Conservation (phyloP, 2,329 filamentous ascomycete species). For the Cyphellophora europaea region DNA sequence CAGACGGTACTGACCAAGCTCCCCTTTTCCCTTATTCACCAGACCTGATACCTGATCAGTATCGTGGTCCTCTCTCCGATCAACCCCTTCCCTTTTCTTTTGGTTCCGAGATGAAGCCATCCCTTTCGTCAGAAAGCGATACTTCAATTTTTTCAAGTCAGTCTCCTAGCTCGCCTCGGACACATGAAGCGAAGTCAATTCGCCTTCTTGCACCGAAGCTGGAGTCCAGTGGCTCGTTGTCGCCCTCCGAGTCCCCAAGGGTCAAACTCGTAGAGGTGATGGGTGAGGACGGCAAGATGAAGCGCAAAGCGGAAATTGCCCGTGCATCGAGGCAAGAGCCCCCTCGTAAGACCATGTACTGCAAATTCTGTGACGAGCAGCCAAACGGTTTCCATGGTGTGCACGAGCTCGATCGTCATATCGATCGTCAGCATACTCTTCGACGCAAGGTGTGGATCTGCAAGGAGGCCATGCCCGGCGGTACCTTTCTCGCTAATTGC, state of each 20-base stretch:
- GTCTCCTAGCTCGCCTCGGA: conserved; percentile 4
- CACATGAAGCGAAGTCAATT: neutral
- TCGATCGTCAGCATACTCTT: conserved; percentile 55
- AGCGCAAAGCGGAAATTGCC: conserved; percentile 44
- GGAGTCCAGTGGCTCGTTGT: conserved; percentile 7
- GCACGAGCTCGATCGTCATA: conserved; percentile 67
- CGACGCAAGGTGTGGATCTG: conserved; percentile 55
- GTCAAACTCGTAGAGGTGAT: conserved; percentile 43
- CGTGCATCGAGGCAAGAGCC: conserved; percentile 54
- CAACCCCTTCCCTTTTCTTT: conserved; percentile 26
- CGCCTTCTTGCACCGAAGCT: conserved; percentile 10
- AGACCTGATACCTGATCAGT: conserved; percentile 22
- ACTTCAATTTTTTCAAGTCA: conserved; percentile 25
- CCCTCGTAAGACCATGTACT: conserved; percentile 51
- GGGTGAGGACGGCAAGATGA: conserved; percentile 43
- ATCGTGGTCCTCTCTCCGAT: conserved; percentile 17
- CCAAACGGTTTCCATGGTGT: conserved; percentile 76
- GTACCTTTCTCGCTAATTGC: conserved; percentile 66
- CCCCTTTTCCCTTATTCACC: conserved; percentile 20
- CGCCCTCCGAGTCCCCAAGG: conserved; percentile 22
- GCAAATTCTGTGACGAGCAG: conserved; percentile 59
- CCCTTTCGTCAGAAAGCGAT: conserved; percentile 38
- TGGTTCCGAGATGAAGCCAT: conserved; percentile 42
- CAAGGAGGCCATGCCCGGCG: conserved; percentile 47
- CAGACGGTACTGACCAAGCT: conserved; percentile 8